Conservation (phyloP, 345 rosid species). For the Eucalyptus cladocalyx region DNA sequence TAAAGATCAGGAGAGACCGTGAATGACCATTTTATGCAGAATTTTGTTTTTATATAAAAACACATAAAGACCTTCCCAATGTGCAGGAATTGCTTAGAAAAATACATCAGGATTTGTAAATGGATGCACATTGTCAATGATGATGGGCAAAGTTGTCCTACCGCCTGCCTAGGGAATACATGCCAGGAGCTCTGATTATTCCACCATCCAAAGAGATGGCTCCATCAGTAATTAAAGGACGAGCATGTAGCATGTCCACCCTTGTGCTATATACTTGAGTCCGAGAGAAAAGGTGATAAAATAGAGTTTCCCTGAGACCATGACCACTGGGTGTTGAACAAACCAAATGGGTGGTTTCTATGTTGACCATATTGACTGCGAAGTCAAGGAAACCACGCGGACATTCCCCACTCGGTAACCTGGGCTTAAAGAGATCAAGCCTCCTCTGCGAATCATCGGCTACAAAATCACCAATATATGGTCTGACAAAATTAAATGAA, state of each 20-base stretch:
- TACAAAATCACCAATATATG: constrained; percentile 59
- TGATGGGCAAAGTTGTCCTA: constrained; percentile 10
- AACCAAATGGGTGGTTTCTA: constrained; percentile 41
- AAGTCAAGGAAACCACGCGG: constrained; percentile 84
- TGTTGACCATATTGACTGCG: constrained; percentile 82
- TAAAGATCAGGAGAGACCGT: background rate
- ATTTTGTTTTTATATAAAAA: background rate
- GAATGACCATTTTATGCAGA: background rate
- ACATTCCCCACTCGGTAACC: constrained; percentile 53
- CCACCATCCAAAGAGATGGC: constrained; percentile 96
- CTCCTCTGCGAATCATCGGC: constrained; percentile 73
- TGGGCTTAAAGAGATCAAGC: constrained; percentile 77
- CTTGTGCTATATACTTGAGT: constrained; percentile 80
- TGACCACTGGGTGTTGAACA: constrained; percentile 47
- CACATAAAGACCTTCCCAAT: background rate
- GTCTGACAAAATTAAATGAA: constrained; percentile 23
- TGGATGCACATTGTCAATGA: background rate
- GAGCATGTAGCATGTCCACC: constrained; percentile 62
- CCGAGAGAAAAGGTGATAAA: constrained; percentile 61
- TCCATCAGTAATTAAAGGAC: constrained; percentile 72
- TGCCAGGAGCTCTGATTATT: constrained; percentile 52
- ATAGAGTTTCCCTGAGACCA: constrained; percentile 91
- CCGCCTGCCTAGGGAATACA: constrained; percentile 53
- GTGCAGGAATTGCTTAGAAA: background rate
- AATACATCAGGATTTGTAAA: background rate